A percentile compares a stretch with the other conserved stretches of the same genome.
Evolutionary conservation across 306 rosid genomes (phyloP).

Genomic region (Delonix regia): DNA sequence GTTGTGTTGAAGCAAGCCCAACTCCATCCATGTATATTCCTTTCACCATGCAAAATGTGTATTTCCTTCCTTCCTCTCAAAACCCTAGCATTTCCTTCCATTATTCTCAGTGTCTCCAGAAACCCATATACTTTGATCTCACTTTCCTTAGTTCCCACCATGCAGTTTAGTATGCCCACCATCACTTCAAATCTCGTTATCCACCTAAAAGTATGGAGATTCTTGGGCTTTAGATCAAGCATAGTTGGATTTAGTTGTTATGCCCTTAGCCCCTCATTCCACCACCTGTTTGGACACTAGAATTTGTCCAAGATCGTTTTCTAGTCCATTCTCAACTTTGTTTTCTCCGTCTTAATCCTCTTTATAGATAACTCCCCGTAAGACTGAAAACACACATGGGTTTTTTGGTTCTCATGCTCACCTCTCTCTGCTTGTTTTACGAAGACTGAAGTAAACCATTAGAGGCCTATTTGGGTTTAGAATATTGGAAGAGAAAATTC

Average conservation of each 20-base stretch:
- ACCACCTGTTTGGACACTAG: constrained; percentile 11
- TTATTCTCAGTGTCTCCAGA: not conserved
- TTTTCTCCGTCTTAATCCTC: not conserved
- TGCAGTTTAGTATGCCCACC: not conserved
- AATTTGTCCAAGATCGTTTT: not conserved
- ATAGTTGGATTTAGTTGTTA: constrained; percentile 16
- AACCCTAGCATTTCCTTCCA: not conserved
- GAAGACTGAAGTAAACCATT: constrained; percentile 23
- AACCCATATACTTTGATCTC: not conserved
- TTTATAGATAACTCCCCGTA: not conserved
- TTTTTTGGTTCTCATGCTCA: not conserved
- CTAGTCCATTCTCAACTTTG: not conserved
- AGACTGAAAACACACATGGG: constrained; percentile 9
- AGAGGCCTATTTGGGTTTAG: too few species aligned
- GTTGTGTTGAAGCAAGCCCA: not conserved
- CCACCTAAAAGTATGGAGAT: constrained; percentile 18
- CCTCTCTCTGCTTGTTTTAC: constrained; percentile 5
- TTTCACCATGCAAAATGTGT: too few species aligned
- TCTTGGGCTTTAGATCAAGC: constrained; percentile 15
- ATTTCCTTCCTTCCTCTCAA: too few species aligned
- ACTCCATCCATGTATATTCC: not conserved
- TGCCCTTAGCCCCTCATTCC: constrained; percentile 18
- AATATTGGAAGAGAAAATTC: too few species aligned
- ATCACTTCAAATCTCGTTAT: not conserved
- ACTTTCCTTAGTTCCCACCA: not conserved